These are phyloP conservation scores for Biscogniauxia marginata DNA, from an alignment of 2,329 filamentous ascomycete species.

Conservation along the genomic window DNA sequence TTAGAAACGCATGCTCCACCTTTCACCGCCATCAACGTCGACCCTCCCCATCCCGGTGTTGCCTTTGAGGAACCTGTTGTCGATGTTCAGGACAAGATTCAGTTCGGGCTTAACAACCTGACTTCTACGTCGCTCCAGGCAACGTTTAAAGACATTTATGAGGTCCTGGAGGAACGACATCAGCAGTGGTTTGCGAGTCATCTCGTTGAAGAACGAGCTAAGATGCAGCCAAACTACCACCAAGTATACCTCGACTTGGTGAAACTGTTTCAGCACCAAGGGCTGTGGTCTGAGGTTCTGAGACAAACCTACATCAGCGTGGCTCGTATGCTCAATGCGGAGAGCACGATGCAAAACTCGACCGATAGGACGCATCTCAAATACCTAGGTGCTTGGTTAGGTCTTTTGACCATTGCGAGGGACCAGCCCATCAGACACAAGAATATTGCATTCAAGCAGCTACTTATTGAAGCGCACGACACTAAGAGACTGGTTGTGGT, in stretches of 20 bases:
- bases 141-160: slow-evolving; percentile 79
- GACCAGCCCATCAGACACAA: slow-evolving; percentile 95
- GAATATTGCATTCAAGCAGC: slow-evolving; percentile 95
- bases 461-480: slow-evolving; percentile 90
- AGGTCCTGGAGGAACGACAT: slow-evolving; percentile 75
- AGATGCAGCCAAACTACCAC: slow-evolving; percentile 96
- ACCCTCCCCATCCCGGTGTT: slow-evolving; percentile 61
- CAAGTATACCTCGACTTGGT: slow-evolving; percentile 88
- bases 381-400: slow-evolving; percentile 91
- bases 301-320: slow-evolving; percentile 89
- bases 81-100: slow-evolving; percentile 85
- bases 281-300: slow-evolving; percentile 84
- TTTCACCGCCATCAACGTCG: slow-evolving; percentile 77
- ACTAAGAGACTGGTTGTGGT: slow-evolving; percentile 88
- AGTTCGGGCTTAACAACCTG: slow-evolving; percentile 96
- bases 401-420: slow-evolving; percentile 85
- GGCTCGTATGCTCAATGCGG: slow-evolving; percentile 83
- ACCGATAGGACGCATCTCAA: slow-evolving; percentile 87
- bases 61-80: slow-evolving; percentile 80
- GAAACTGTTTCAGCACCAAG: slow-evolving; percentile 74
- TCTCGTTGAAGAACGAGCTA: slow-evolving; percentile 91
- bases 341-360: slow-evolving; percentile 78
- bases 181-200: slow-evolving; percentile 97
- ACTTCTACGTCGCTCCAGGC: slow-evolving; percentile 83
- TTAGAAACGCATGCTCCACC: slow-evolving; percentile 65